A percentile compares a stretch with the other conserved stretches of the same genome.
Conservation (phyloP, 306 rosid species). For the Cicer arietinum region DNA sequence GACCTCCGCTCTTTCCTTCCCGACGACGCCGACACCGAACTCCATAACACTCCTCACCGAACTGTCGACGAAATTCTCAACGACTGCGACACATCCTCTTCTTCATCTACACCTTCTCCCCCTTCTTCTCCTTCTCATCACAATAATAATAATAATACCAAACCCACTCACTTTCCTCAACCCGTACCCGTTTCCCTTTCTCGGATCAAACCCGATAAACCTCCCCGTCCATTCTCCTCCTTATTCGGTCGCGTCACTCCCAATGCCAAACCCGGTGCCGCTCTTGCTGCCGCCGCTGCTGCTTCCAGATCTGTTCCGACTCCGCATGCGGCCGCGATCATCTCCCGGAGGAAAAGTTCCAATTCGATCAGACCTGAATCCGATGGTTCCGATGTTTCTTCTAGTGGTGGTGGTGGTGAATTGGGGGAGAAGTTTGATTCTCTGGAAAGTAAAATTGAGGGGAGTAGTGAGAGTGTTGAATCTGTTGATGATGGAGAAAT, state of each 20-base stretch:
- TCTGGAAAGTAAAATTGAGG: conserved; percentile 39
- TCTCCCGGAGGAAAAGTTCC: conserved; percentile 57
- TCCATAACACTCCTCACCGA: conserved; percentile 61
- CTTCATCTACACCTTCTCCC: conserved; percentile 65
- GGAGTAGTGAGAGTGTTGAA: background rate
- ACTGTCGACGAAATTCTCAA: conserved; percentile 87
- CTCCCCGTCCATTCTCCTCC: conserved; percentile 67
- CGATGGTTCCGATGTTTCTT: conserved; percentile 55
- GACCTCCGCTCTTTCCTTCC: conserved; percentile 73
- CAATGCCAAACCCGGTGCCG: conserved; percentile 91
- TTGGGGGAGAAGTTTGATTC: conserved; percentile 46
- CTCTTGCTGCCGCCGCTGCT: conserved; percentile 91
- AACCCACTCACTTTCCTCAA: conserved; percentile 37
- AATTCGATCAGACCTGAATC: conserved; percentile 41
- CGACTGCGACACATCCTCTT: conserved; percentile 71
- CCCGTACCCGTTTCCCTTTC: conserved; percentile 47
- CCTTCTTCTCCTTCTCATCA: conserved; percentile 52
- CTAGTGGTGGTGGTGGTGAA: conserved; percentile 50
- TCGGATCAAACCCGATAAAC: conserved; percentile 54
- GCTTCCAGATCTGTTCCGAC: conserved; percentile 83
- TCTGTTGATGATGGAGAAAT: conserved; percentile 37
- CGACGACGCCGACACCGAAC: conserved; percentile 51
- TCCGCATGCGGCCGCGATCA: conserved; percentile 90
- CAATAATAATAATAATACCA: conserved; percentile 6
- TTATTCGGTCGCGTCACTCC: conserved; percentile 71